Conservation (phyloP, 2,329 filamentous ascomycete species). For the Sclerotinia trifoliorum region DNA sequence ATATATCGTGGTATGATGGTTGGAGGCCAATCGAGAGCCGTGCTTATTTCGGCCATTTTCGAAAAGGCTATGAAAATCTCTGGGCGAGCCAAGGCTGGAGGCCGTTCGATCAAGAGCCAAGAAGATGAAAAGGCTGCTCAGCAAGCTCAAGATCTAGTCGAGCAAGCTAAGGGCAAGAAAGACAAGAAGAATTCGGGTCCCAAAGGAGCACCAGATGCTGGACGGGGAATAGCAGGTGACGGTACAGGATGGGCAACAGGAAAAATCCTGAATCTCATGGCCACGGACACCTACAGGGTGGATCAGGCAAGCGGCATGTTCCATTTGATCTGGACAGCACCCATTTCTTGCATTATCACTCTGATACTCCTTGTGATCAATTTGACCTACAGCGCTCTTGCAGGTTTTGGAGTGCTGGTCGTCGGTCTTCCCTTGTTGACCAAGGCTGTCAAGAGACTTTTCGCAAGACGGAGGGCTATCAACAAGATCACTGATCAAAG, state of each 20-base stretch:
- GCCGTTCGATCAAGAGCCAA: slow-evolving; percentile 48
- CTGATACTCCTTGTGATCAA: slow-evolving; percentile 81
- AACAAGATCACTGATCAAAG: slow-evolving; percentile 94
- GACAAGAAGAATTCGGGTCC: slow-evolving; percentile 45
- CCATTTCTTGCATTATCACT: slow-evolving; percentile 74
- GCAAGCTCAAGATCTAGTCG: slow-evolving; percentile 47
- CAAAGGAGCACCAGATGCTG: slow-evolving; percentile 44
- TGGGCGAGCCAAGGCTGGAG: slow-evolving; percentile 82
- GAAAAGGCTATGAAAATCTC: slow-evolving; percentile 91
- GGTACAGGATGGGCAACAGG: slow-evolving; percentile 76
- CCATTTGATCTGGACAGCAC: slow-evolving; percentile 87
- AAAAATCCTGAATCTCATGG: slow-evolving; percentile 71
- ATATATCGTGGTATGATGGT: slow-evolving; percentile 91
- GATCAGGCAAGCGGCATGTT: slow-evolving; percentile 87
- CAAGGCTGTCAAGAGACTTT: slow-evolving; percentile 71
- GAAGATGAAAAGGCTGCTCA: slow-evolving; percentile 34
- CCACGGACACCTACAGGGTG: slow-evolving; percentile 88
- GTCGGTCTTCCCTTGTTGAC: slow-evolving; percentile 76
- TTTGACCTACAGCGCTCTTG: slow-evolving; percentile 82
- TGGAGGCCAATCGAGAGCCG: slow-evolving; percentile 77
- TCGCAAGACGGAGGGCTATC: slow-evolving; percentile 72
- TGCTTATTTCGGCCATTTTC: slow-evolving; percentile 83
- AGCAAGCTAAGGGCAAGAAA: slow-evolving; percentile 44
- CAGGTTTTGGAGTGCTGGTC: slow-evolving; percentile 80
- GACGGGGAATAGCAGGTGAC: slow-evolving; percentile 59